Conservation (phyloP, 306 rosid genomes). For the Rubus parviflorus region DNA sequence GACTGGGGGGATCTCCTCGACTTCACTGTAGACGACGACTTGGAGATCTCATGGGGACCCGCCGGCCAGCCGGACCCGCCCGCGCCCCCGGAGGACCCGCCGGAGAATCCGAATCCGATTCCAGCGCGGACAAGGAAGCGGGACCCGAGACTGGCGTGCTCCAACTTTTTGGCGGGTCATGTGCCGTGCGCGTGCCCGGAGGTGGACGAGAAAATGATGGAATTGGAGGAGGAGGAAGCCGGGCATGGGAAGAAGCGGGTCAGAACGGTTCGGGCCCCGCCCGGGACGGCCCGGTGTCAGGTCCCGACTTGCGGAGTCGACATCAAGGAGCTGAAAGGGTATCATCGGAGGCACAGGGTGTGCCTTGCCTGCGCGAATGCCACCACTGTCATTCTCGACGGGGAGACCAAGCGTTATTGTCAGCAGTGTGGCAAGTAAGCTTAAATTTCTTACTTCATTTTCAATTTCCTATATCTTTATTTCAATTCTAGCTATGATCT, state of each 20-base stretch:
- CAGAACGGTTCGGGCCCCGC: slow-evolving; percentile 44
- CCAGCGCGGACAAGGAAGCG: slow-evolving; percentile 62
- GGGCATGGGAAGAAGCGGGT: slow-evolving; percentile 67
- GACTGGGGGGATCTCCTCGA: slow-evolving; percentile 61
- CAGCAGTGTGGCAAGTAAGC: slow-evolving; percentile 99
- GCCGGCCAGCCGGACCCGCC: background rate
- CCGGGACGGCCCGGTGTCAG: slow-evolving; percentile 60
- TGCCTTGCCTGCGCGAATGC: slow-evolving; percentile 87
- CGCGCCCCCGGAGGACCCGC: background rate
- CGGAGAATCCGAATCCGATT: slow-evolving; percentile 9
- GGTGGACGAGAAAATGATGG: slow-evolving; percentile 54
- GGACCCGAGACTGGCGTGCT: slow-evolving; percentile 79
- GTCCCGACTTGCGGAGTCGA: slow-evolving; percentile 86
- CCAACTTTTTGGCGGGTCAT: slow-evolving; percentile 82
- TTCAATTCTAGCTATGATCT: background rate
- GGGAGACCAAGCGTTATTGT: slow-evolving; percentile 75
- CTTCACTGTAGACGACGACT: slow-evolving; percentile 42
- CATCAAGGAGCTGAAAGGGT: slow-evolving; percentile 81
- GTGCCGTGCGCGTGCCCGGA: slow-evolving; percentile 98
- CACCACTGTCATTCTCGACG: slow-evolving; percentile 51
- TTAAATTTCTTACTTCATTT: background rate
- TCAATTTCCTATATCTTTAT: background rate
- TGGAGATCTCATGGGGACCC: slow-evolving; percentile 28
- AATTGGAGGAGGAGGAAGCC: slow-evolving; percentile 56
- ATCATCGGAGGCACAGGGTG: slow-evolving; percentile 85